phyloP scores from a whole-genome alignment of 257 asterid genomes.

The Asclepias syriaca region DNA sequence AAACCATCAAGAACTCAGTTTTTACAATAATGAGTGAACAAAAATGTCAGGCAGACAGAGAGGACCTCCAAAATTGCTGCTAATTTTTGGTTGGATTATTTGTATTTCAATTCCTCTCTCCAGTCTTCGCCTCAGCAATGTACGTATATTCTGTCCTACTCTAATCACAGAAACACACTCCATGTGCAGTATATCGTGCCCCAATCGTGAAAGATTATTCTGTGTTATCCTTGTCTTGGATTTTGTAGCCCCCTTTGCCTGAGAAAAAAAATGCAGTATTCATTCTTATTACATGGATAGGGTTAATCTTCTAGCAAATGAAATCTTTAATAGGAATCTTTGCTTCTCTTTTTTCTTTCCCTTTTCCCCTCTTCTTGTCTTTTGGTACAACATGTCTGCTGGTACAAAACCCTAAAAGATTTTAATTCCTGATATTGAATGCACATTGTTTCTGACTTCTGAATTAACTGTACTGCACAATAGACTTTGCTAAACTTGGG shows the following conservation, averaged over 20 bases:
- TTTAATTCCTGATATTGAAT: not conserved
- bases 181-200: not conserved
- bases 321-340: not conserved
- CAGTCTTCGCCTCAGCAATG: not conserved
- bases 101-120: not conserved
- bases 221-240: not conserved
- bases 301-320: not conserved
- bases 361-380: not conserved
- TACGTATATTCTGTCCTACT: not conserved
- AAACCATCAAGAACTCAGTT: not conserved
- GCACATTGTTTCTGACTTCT: not conserved
- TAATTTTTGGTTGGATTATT: not conserved
- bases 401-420: not conserved
- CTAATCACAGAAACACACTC: not conserved
- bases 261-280: not conserved
- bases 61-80: not conserved
- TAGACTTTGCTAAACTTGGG: not conserved
- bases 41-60: not conserved
- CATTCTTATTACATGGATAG: not conserved
- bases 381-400: not conserved
- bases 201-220: not conserved
- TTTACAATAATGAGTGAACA: not conserved
- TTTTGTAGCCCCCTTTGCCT: not conserved
- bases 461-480: not conserved
- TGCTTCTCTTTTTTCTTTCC: too few species aligned